Evolutionary conservation across 2,329 filamentous ascomycete species (phyloP), one percentile per base, ranked within the genome.

Genomic region (Alternaria viburni): DNA sequence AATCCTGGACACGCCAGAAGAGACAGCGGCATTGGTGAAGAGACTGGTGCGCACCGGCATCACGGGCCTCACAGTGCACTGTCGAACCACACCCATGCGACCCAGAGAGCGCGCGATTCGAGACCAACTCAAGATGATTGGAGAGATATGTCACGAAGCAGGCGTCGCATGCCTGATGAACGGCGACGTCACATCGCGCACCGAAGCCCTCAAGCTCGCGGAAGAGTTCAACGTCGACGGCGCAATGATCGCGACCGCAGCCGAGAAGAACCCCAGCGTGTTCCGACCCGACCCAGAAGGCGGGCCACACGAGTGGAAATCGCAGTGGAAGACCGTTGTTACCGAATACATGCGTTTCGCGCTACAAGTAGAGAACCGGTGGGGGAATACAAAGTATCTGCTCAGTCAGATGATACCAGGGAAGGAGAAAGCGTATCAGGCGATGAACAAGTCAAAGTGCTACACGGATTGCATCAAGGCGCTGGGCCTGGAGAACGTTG

Each of bases 161-260:
- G 95, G 95, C 26, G 93, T 99, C 3, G 93, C 95, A 9, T 97
- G 95, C 76, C 81, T 98, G 44, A 94, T 98, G 89, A 99, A 99
- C 75, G 96, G 96, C 51, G 96, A 99, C 74, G 93, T 99, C 0
- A 88, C 86, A 58, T 88, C 85, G 41, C 88, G 92, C 58, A 91
- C 93, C 54, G 85, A 97, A 62, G 95, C 90, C 0, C 75, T 91
- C 8, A 78, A 84, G 62, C 85, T 99, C 7, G 90, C 93, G 65
- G 74, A 87, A 25, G 91, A 97, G 77, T 97, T 88, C 75, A 90
- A 90, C n/a, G 92, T 91, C 6, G 94, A 98, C 75, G 95, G 94
- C 6, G 96, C 93, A 64, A 99, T 99, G 96, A 98, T 99, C 73
- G 96, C 96, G 10, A 96, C 93, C 4, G 87, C 93, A 4, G 96